phyloP scores from a whole-genome alignment of 108 stramenopile species.

The Discostella stelligeroides region DNA sequence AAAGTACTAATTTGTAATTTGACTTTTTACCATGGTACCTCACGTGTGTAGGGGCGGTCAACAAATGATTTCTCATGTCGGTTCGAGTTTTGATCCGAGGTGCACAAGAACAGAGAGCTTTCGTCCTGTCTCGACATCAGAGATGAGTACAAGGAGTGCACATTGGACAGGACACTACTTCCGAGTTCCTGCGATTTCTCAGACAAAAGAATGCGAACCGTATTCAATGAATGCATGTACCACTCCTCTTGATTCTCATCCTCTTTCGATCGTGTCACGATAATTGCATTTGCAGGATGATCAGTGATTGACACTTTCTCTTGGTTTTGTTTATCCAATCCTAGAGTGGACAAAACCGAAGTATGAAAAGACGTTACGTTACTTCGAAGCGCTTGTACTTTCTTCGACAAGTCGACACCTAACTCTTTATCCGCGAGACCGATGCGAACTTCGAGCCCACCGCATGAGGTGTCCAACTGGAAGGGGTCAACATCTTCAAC shows the following conservation, averaged over 20 bases:
- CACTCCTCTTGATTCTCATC: too few relatives aligned
- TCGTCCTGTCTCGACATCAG: background rate
- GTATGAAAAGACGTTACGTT: background rate
- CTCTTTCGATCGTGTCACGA: too few relatives aligned
- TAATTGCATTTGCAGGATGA: too few relatives aligned
- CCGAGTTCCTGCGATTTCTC: background rate
- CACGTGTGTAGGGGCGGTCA: background rate
- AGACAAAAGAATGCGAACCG: background rate
- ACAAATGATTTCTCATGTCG: background rate
- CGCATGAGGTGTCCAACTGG: conserved; percentile 1
- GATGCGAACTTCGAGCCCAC: background rate
- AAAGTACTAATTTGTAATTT: background rate
- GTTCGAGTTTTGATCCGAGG: background rate
- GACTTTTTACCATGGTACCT: background rate
- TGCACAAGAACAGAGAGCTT: background rate
- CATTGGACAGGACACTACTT: background rate
- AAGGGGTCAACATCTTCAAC: background rate
- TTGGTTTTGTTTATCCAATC: background rate
- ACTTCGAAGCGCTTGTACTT: background rate
- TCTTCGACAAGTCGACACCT: background rate
- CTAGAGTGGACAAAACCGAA: background rate
- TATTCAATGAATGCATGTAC: background rate
- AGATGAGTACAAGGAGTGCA: background rate
- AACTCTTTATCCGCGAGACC: background rate
- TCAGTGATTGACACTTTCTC: too few relatives aligned